phyloP scores from a whole-genome alignment of 495 filamentous ascomycete genomes.

The Pyrenopolyporus hunteri region DNA sequence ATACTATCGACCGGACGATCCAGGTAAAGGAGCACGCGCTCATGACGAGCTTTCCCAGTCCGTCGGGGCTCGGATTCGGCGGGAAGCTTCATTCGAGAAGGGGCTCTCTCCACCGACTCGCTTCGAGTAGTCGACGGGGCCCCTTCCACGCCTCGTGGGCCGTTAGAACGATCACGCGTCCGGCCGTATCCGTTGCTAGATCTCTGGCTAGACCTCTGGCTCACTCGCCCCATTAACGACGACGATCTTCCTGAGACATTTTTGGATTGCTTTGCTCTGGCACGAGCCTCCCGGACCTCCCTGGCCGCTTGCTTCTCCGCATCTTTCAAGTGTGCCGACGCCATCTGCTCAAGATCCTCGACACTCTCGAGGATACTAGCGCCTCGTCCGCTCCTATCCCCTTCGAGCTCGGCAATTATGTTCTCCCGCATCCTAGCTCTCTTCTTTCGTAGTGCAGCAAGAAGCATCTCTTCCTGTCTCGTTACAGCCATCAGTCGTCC shows the following conservation, averaged over 20 bases:
- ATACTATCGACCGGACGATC: constrained; percentile 38
- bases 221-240: constrained; percentile 15
- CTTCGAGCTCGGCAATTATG: constrained; percentile 64
- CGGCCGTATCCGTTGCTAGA: constrained; percentile 5
- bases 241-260: constrained; percentile 17
- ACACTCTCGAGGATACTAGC: not conserved
- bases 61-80: constrained; percentile 16
- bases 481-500: constrained; percentile 85
- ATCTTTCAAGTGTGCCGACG: constrained; percentile 14
- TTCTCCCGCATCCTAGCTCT: constrained; percentile 77
- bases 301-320: constrained; percentile 25
- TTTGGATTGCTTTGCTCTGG: constrained; percentile 17
- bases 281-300: constrained; percentile 18
- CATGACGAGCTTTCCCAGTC: constrained; percentile 27
- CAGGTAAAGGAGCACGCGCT: constrained; percentile 43
- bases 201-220: not conserved
- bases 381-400: constrained; percentile 31
- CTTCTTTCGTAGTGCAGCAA: constrained; percentile 81
- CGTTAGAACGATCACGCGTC: constrained; percentile 15
- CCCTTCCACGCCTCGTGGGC: constrained; percentile 12
- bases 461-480: constrained; percentile 79
- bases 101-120: constrained; percentile 28
- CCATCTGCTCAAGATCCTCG: constrained; percentile 17
- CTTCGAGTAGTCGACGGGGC: constrained; percentile 33
- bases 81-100: constrained; percentile 3